Percentiles rank a stretch among this genome's conserved stretches.
Evolutionary conservation across 2,329 filamentous ascomycete genomes (phyloP).

Genomic region (Aspergillus costaricaensis): DNA sequence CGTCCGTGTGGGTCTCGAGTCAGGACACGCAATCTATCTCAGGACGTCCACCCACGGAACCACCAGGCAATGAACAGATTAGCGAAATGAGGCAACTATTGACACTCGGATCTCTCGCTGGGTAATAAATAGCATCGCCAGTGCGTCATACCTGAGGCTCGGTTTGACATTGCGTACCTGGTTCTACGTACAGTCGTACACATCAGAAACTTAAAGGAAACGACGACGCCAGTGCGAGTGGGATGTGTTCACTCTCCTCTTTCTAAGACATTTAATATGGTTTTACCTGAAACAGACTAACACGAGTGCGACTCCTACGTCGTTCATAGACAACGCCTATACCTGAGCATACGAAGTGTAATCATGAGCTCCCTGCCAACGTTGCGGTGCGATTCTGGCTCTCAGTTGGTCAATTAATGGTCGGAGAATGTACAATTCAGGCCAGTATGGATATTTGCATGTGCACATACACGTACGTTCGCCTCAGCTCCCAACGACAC

Average conservation of each 20-base stretch:
- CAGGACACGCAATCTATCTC: slow-evolving; percentile 11
- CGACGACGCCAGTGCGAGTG: neutral
- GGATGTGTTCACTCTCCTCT: neutral
- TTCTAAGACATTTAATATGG: neutral
- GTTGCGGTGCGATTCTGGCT: neutral
- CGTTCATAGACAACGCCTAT: neutral
- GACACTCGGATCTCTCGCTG: neutral
- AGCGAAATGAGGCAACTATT: slow-evolving; percentile 2
- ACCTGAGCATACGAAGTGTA: neutral
- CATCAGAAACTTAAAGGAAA: neutral
- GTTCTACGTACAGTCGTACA: neutral
- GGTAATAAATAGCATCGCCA: slow-evolving; percentile 2
- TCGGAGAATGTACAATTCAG: neutral
- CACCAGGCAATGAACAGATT: neutral
- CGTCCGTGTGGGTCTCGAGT: slow-evolving; percentile 1
- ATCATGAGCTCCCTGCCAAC: neutral
- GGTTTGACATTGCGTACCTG: neutral
- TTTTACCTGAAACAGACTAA: slow-evolving; percentile 1
- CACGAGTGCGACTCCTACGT: neutral
- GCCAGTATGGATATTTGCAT: neutral
- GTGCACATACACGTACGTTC: neutral
- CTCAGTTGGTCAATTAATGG: neutral
- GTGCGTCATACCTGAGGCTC: slow-evolving; percentile 2
- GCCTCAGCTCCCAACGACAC: neutral
- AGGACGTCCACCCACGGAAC: neutral